Percentiles rank a stretch among this genome's conserved stretches.
Conservation (phyloP, 805 yeast species). For the Candida germanica region DNA sequence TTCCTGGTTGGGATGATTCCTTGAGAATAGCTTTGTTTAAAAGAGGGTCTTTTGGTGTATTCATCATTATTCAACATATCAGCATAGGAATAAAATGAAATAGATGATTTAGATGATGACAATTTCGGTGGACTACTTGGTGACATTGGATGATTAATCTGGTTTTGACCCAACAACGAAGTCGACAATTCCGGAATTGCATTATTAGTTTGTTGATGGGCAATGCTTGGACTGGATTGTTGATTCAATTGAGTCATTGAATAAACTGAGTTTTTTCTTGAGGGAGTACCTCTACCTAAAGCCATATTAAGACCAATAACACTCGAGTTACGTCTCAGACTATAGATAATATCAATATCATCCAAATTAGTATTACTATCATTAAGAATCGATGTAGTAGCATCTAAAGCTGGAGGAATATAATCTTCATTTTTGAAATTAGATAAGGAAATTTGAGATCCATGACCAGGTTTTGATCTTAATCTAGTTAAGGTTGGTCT, state of each 20-base stretch:
- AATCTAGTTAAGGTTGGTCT: conserved; percentile 14
- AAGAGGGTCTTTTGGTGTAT: conserved; percentile 58
- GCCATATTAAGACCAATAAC: conserved; percentile 49
- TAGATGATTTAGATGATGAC: conserved; percentile 32
- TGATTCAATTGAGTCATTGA: conserved; percentile 19
- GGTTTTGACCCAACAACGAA: conserved; percentile 1
- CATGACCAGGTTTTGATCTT: conserved; percentile 11
- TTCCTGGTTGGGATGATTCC: conserved; percentile 28
- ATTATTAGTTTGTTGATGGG: background rate
- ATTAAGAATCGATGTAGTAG: conserved; percentile 64
- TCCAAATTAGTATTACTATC: conserved; percentile 62
- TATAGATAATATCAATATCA: conserved; percentile 66
- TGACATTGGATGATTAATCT: conserved; percentile 14
- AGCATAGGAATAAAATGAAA: conserved; percentile 71
- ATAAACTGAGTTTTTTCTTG: conserved; percentile 35
- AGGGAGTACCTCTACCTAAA: conserved; percentile 42
- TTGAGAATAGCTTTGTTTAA: conserved; percentile 38
- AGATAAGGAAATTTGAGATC: conserved; percentile 13
- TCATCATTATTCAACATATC: conserved; percentile 74
- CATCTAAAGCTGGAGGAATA: conserved; percentile 79
- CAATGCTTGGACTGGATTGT: conserved; percentile 12
- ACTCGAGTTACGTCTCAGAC: conserved; percentile 53
- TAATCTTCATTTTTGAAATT: conserved; percentile 53
- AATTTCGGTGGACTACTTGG: conserved; percentile 42
- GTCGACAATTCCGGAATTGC: conserved; percentile 4